phyloP scores from a whole-genome alignment of 768 basidiomycete genomes.

The Amanita brunnescens region DNA sequence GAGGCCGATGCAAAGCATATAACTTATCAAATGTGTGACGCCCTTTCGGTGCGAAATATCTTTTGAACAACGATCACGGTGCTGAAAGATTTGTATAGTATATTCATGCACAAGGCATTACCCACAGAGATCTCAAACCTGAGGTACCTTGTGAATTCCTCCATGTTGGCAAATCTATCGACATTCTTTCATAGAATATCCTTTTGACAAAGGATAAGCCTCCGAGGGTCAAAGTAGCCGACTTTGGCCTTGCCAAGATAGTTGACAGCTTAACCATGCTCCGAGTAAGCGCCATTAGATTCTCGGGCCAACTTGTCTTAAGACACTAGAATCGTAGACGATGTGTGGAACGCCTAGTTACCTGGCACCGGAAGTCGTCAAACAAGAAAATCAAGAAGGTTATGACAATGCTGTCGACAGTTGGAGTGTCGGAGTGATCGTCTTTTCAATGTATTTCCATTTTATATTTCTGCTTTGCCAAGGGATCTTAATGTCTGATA shows the following conservation, averaged over 20 bases:
- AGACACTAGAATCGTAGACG: slow-evolving; percentile 38
- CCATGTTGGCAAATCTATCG: background rate
- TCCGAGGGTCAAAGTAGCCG: slow-evolving; percentile 80
- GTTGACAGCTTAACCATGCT: slow-evolving; percentile 73
- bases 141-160: slow-evolving; percentile 38
- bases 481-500: slow-evolving; percentile 6
- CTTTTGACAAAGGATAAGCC: slow-evolving; percentile 66
- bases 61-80: background rate
- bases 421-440: slow-evolving; percentile 94
- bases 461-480: background rate
- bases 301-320: background rate
- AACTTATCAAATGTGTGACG: slow-evolving; percentile 78
- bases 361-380: slow-evolving; percentile 87
- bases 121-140: slow-evolving; percentile 93
- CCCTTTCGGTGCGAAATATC: slow-evolving; percentile 46
- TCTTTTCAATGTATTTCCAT: slow-evolving; percentile 71
- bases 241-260: slow-evolving; percentile 95
- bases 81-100: slow-evolving; percentile 29
- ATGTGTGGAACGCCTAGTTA: slow-evolving; percentile 97
- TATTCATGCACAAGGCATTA: slow-evolving; percentile 66
- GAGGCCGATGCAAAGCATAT: slow-evolving; percentile 59
- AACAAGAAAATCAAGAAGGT: slow-evolving; percentile 51
- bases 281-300: slow-evolving; percentile 35
- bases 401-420: slow-evolving; percentile 90
- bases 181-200: slow-evolving; percentile 50